phyloP scores from a whole-genome alignment of 805 yeast genomes.

The Candida endomychidarum region DNA sequence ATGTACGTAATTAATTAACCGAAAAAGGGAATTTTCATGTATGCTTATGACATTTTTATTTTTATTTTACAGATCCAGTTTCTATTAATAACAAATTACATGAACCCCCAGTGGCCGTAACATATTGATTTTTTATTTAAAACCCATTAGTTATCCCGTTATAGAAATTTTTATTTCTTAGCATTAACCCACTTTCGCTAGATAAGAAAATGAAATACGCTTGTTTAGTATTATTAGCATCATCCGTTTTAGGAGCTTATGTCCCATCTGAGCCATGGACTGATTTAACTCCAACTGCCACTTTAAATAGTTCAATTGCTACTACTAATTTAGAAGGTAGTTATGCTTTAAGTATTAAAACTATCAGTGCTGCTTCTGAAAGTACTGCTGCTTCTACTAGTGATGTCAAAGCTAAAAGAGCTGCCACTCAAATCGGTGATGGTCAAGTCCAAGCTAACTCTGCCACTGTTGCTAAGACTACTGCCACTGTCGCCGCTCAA shows the following conservation, averaged over 20 bases:
- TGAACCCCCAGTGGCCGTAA: not conserved
- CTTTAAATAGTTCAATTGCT: conserved; percentile 19
- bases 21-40: not conserved
- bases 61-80: conserved; percentile 2
- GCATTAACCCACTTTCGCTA: conserved; percentile 7
- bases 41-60: not conserved
- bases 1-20: conserved; percentile 3
- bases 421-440: conserved; percentile 44
- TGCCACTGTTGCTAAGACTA: conserved; percentile 16
- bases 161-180: conserved; percentile 2
- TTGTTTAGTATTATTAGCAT: conserved; percentile 4
- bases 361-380: conserved; percentile 20
- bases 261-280: conserved; percentile 29
- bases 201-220: conserved; percentile 12
- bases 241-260: conserved; percentile 13
- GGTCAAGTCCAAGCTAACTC: conserved; percentile 45
- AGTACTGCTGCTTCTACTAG: conserved; percentile 12
- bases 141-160: conserved; percentile 6
- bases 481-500: conserved; percentile 11
- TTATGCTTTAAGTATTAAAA: conserved; percentile 31
- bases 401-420: conserved; percentile 6
- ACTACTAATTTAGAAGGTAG: conserved; percentile 28
- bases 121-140: not conserved
- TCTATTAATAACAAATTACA: conserved; percentile 4
- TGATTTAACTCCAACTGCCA: conserved; percentile 30